Conservation (phyloP, 1,139 yeast species). For the Sugiyamaella paludigena region DNA sequence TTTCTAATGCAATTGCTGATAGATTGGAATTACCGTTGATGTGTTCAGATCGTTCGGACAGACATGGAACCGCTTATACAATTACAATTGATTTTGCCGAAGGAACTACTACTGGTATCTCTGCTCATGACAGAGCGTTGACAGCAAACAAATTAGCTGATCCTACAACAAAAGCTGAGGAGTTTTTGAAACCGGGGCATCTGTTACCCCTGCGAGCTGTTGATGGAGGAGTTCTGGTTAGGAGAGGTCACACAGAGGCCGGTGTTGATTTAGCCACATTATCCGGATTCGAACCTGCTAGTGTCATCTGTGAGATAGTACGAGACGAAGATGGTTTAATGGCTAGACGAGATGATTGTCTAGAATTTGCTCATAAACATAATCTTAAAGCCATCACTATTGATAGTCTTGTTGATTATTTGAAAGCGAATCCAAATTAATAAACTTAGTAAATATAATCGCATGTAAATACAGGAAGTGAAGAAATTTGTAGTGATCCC, state of each 20-base stretch:
- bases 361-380: constrained; percentile 60
- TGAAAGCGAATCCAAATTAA: neutral
- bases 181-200: constrained; percentile 91
- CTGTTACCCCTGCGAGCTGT: constrained; percentile 88
- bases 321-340: constrained; percentile 90
- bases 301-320: constrained; percentile 91
- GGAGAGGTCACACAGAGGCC: constrained; percentile 99
- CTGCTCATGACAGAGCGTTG: constrained; percentile 89
- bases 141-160: constrained; percentile 75
- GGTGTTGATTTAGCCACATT: constrained; percentile 82
- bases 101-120: constrained; percentile 97
- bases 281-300: constrained; percentile 80
- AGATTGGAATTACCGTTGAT: constrained; percentile 74
- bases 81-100: constrained; percentile 75
- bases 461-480: neutral
- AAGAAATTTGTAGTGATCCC: neutral
- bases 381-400: constrained; percentile 75
- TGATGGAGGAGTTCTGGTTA: constrained; percentile 72
- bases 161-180: constrained; percentile 52
- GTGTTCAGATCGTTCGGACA: constrained; percentile 65
- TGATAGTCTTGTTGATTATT: constrained; percentile 64
- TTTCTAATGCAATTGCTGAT: constrained; percentile 76
- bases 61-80: constrained; percentile 97
- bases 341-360: constrained; percentile 92
- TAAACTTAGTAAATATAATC: too few species aligned